phyloP scores from a whole-genome alignment of 73 alveolate species.

The Symbiodinium pilosum region DNA sequence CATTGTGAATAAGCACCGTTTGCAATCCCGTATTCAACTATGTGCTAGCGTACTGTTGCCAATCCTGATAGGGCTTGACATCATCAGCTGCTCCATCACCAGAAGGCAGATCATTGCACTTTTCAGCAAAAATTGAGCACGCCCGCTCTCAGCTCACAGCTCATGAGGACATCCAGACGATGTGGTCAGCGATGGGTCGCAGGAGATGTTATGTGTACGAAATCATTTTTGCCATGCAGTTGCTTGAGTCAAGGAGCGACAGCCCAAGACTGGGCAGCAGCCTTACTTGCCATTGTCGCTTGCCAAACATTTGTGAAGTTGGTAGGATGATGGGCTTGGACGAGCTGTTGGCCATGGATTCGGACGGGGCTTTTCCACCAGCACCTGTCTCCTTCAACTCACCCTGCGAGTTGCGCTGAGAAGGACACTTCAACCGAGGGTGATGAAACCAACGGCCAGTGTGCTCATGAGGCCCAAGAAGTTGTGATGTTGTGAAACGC shows the following conservation, averaged over 20 bases:
- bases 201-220: neutral
- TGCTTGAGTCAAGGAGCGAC: neutral
- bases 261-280: constrained; percentile 17
- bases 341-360: constrained; percentile 86
- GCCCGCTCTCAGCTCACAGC: neutral
- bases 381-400: no score
- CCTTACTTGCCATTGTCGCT: neutral
- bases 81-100: neutral
- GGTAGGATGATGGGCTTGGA: constrained; percentile 47
- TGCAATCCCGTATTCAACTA: neutral
- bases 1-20: no score
- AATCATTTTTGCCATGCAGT: neutral
- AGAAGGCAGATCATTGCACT: neutral
- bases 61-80: neutral
- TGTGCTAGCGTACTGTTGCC: no score
- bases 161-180: neutral
- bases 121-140: neutral
- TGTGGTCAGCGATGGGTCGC: neutral
- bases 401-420: neutral
- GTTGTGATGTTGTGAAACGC: no score
- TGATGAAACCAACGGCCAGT: neutral
- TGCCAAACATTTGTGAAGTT: no score
- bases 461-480: neutral
- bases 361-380: no score
- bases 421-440: neutral